Evolutionary conservation across 2,329 filamentous ascomycete species (phyloP).

Genomic region (Claviceps spartinae): DNA sequence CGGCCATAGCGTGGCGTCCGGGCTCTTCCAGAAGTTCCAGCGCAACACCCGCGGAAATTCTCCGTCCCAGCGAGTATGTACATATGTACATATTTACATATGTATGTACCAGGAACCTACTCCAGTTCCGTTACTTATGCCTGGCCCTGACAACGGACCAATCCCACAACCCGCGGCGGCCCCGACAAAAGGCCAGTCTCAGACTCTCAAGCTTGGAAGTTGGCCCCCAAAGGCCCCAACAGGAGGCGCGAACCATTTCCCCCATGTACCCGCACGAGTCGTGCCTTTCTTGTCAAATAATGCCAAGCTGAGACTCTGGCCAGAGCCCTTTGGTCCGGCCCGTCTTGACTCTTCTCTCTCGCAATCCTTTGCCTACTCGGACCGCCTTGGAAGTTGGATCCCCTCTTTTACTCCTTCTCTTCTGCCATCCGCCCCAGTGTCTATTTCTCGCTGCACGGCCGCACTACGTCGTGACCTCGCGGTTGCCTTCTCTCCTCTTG

Average conservation of each 20-base stretch:
- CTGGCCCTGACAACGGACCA: not conserved
- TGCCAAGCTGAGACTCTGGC: not conserved
- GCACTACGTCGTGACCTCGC: not conserved
- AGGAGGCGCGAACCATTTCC: constrained; percentile 1
- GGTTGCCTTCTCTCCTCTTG: not conserved
- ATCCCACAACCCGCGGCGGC: not conserved
- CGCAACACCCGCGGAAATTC: too few relatives aligned
- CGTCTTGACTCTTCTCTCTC: not conserved
- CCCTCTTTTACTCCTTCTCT: not conserved
- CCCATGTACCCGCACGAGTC: constrained; percentile 6
- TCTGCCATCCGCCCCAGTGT: not conserved
- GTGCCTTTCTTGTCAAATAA: constrained; percentile 3
- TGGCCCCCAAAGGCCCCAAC: not conserved
- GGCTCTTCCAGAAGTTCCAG: too few relatives aligned
- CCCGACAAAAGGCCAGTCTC: not conserved
- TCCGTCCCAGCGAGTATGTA: not conserved
- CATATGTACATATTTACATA: not conserved
- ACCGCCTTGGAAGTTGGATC: not conserved
- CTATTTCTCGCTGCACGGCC: not conserved
- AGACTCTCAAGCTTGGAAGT: not conserved
- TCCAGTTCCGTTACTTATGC: not conserved
- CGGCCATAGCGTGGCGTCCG: too few relatives aligned
- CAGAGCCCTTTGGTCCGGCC: not conserved
- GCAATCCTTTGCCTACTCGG: not conserved
- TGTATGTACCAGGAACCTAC: not conserved